Percentiles rank a stretch among this genome's conserved stretches.
These are phyloP conservation scores for Aciculosporium take DNA, from an alignment of 2,329 filamentous ascomycete species.

Conservation along the genomic window DNA sequence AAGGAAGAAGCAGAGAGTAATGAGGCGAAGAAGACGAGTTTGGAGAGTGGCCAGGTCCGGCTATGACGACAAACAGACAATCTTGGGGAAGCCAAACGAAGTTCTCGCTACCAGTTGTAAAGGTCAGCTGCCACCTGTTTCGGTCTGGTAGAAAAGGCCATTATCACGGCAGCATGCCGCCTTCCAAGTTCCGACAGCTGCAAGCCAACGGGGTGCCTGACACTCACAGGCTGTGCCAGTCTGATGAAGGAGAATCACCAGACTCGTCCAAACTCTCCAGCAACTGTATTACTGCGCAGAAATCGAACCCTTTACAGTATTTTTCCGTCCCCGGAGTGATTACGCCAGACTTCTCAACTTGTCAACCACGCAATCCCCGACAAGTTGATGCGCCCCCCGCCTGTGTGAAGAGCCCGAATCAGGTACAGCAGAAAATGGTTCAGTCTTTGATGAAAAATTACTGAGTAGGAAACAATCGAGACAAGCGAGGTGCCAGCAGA, in stretches of 20 bases:
- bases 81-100: not conserved
- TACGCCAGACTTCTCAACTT: not conserved
- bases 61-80: conserved; percentile 3
- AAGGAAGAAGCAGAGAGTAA: conserved; percentile 6
- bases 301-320: not conserved
- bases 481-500: not conserved
- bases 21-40: conserved; percentile 4
- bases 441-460: not conserved
- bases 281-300: no score
- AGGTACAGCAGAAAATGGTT: not conserved
- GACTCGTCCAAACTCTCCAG: no score
- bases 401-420: not conserved
- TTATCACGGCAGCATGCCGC: not conserved
- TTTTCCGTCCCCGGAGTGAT: not conserved
- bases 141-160: not conserved
- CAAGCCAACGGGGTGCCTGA: not conserved
- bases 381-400: not conserved
- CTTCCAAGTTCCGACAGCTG: conserved; percentile 2
- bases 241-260: not conserved
- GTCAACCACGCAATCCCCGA: not conserved
- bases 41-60: not conserved
- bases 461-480: not conserved
- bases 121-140: conserved; percentile 3
- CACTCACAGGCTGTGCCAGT: conserved; percentile 1
- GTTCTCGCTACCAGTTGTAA: conserved; percentile 3